Evolutionary conservation across 2,329 filamentous ascomycete genomes (phyloP), one percentile per base, ranked within the genome.

Genomic region (Diaporthe humulicola): DNA sequence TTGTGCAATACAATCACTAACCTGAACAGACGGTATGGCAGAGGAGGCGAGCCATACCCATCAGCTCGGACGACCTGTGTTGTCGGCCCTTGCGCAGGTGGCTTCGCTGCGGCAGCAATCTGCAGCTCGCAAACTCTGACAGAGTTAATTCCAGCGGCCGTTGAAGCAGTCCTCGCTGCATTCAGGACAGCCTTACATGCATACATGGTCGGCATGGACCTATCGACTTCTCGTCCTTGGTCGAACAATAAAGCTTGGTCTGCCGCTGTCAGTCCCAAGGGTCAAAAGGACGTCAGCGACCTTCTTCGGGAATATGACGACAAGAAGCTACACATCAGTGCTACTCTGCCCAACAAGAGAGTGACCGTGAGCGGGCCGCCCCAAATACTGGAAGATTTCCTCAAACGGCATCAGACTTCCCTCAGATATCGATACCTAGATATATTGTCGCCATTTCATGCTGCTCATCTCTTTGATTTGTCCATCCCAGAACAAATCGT

Each of bases 171-270:
- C n/a, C 86, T 92, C 75, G 87, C 93, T 80, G 89, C 92, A 52
- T 94, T 94, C 84, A 88, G 92, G 75, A 88, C 88, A 22, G 92
- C 69, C 83, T 89, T 30, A 87, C 90, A 77, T 88, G 91, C 70
- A 82, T 85, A 54, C 83, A 85, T 8, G 79, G 90, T 70, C 86
- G 88, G 14, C 85, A 89, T 77, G 81, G 83, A 77, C 83, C 84
- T 8, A 76, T 83, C 8, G 76, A 58, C 36, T 4, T 36, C 25
- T 83, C 83, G 22, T 80, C 79, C 52, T 89, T 89, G n/a, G 87
- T 90, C 76, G 89, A 89, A 78, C 93, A 93, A 93, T 92, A 92
- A 14, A 90, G 89, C 74, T 89, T 93, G 77, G 87, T 93, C 71
- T 86, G 85, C 87, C 19, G 84, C 93, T 15, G 83, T 82, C 54